Conservation (phyloP, 805 yeast genomes). For the Martiniozyma abietophila region DNA sequence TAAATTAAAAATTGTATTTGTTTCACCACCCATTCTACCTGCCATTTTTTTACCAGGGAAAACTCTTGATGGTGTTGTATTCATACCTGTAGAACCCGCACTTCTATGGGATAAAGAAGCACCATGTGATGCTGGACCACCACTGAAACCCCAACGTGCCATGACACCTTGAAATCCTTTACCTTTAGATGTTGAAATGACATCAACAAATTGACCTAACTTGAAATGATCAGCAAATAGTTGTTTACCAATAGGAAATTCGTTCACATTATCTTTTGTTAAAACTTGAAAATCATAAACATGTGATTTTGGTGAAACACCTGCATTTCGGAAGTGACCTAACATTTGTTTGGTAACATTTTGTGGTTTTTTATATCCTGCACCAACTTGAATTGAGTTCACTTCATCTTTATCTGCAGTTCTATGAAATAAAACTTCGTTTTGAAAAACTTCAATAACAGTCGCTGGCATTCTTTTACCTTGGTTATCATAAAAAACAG, state of each 20-base stretch:
- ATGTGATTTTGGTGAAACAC: slow-evolving; percentile 73
- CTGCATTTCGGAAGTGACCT: slow-evolving; percentile 70
- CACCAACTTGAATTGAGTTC: slow-evolving; percentile 80
- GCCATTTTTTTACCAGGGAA: slow-evolving; percentile 98
- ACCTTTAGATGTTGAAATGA: slow-evolving; percentile 75
- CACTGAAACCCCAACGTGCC: slow-evolving; percentile 87
- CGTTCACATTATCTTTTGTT: slow-evolving; percentile 38
- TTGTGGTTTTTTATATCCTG: slow-evolving; percentile 51
- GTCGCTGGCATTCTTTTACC: slow-evolving; percentile 79
- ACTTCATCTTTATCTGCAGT: slow-evolving; percentile 70
- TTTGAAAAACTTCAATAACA: slow-evolving; percentile 75
- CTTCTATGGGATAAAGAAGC: slow-evolving; percentile 87
- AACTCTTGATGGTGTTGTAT: slow-evolving; percentile 92
- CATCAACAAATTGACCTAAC: slow-evolving; percentile 76
- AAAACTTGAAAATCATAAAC: slow-evolving; percentile 75
- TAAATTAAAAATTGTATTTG: slow-evolving; percentile 65
- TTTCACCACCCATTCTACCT: slow-evolving; percentile 84
- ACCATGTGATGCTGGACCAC: slow-evolving; percentile 93
- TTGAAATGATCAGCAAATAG: slow-evolving; percentile 77
- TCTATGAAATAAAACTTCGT: slow-evolving; percentile 73
- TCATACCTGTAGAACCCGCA: slow-evolving; percentile 96
- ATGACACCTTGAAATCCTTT: slow-evolving; percentile 98
- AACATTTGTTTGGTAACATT: slow-evolving; percentile 58
- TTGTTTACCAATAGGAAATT: slow-evolving; percentile 69
- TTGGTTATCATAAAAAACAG: slow-evolving; percentile 61